These are phyloP conservation scores for Globisporangium viniferum DNA, from an alignment of 352 stramenopile species.

Conservation along the genomic window DNA sequence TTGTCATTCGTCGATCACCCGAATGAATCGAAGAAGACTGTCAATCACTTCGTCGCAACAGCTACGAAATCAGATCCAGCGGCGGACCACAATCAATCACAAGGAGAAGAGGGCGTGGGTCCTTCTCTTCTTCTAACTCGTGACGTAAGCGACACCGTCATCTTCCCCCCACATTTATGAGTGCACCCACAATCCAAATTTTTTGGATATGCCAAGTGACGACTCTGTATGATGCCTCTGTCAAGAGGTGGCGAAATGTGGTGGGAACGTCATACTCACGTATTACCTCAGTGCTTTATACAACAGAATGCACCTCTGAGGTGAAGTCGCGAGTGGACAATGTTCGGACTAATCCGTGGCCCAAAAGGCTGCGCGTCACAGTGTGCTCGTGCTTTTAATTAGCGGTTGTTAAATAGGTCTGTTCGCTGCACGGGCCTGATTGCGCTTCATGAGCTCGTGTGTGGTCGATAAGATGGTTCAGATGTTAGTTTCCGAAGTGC, in stretches of 20 bases:
- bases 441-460: not conserved
- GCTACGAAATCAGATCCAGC: not conserved
- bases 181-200: not conserved
- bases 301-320: not conserved
- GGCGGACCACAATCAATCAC: not conserved
- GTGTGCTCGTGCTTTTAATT: not conserved
- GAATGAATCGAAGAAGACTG: not conserved
- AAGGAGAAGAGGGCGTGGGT: not conserved
- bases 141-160: not conserved
- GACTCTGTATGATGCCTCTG: not conserved
- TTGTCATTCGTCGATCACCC: too few species aligned
- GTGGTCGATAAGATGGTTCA: not conserved
- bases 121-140: not conserved
- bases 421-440: not conserved
- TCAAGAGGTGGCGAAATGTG: not conserved
- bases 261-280: not conserved
- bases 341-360: not conserved
- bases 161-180: not conserved
- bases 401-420: slow-evolving; percentile 2
- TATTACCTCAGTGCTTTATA: not conserved
- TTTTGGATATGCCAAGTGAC: not conserved
- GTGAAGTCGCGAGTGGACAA: not conserved
- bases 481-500: slow-evolving; percentile 11
- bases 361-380: too few species aligned
- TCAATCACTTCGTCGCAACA: not conserved